phyloP scores from a whole-genome alignment of 495 filamentous ascomycete species.

The Durotheca rogersii region DNA sequence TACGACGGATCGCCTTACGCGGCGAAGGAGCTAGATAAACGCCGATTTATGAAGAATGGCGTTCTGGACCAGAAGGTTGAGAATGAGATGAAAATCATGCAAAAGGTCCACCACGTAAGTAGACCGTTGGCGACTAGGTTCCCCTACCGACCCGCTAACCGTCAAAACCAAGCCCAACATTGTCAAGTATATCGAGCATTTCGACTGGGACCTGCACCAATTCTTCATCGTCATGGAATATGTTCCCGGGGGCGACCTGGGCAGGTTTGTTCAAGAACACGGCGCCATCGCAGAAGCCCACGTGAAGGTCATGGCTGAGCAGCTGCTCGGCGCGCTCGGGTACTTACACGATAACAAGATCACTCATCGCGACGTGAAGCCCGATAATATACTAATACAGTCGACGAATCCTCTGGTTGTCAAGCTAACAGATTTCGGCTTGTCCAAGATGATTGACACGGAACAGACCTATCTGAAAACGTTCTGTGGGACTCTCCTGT shows the following conservation, averaged over 20 bases:
- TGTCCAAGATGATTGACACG: slow-evolving; percentile 88
- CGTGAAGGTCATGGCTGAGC: slow-evolving; percentile 67
- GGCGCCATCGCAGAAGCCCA: slow-evolving; percentile 65
- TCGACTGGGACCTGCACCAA: slow-evolving; percentile 72
- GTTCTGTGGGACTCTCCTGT: slow-evolving; percentile 93
- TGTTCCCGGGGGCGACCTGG: slow-evolving; percentile 82
- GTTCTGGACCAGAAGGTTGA: slow-evolving; percentile 81
- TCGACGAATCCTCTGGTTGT: slow-evolving; percentile 71
- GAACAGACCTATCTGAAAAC: slow-evolving; percentile 90
- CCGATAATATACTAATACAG: slow-evolving; percentile 89
- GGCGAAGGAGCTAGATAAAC: slow-evolving; percentile 89
- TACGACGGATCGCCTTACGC: slow-evolving; percentile 78
- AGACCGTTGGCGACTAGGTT: neutral
- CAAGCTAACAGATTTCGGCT: slow-evolving; percentile 93
- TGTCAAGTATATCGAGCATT: slow-evolving; percentile 82
- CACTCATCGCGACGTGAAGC: slow-evolving; percentile 96
- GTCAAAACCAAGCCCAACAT: slow-evolving; percentile 71
- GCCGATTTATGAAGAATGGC: slow-evolving; percentile 84
- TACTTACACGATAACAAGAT: slow-evolving; percentile 86
- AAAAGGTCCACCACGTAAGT: slow-evolving; percentile 76
- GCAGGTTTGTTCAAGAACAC: slow-evolving; percentile 60
- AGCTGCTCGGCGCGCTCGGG: slow-evolving; percentile 78
- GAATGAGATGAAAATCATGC: slow-evolving; percentile 95
- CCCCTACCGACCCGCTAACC: neutral
- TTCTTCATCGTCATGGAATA: slow-evolving; percentile 96